A percentile compares a stretch with the other conserved stretches of the same genome.
Evolutionary conservation across 1,139 yeast genomes (phyloP).

Genomic region (Yamadazyma blattariae): DNA sequence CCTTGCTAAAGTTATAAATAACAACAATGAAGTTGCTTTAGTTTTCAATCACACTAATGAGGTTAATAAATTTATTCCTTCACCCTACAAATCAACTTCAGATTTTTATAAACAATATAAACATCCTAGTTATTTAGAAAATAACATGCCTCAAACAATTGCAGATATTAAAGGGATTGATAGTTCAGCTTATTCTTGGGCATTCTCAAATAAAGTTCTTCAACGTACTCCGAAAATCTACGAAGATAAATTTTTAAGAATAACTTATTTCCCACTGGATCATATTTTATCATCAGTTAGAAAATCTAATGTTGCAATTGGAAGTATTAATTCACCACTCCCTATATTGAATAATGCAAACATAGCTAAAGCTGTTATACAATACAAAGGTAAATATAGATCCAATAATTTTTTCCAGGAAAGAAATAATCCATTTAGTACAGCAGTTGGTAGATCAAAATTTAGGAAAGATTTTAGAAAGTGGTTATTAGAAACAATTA

Average conservation of each 20-base stretch:
- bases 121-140: conserved; percentile 10
- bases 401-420: conserved; percentile 22
- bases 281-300: conserved; percentile 28
- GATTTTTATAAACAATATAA: conserved; percentile 7
- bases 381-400: conserved; percentile 28
- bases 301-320: conserved; percentile 40
- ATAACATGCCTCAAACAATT: conserved; percentile 22
- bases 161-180: conserved; percentile 42
- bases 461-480: conserved; percentile 26
- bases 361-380: conserved; percentile 20
- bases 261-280: conserved; percentile 27
- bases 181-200: conserved; percentile 17
- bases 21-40: too few relatives aligned
- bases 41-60: too few relatives aligned
- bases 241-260: conserved; percentile 20
- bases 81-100: conserved; percentile 3
- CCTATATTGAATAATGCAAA: conserved; percentile 24
- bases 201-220: conserved; percentile 13
- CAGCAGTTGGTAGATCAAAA: conserved; percentile 32
- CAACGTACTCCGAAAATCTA: conserved; percentile 21
- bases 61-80: conserved; percentile 1
- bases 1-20: too few relatives aligned
- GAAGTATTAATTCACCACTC: conserved; percentile 30
- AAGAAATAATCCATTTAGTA: conserved; percentile 27
- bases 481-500: conserved; percentile 18